Evolutionary conservation across 2,329 filamentous ascomycete species (phyloP).

Genomic region (Dactylonectria estremocensis): DNA sequence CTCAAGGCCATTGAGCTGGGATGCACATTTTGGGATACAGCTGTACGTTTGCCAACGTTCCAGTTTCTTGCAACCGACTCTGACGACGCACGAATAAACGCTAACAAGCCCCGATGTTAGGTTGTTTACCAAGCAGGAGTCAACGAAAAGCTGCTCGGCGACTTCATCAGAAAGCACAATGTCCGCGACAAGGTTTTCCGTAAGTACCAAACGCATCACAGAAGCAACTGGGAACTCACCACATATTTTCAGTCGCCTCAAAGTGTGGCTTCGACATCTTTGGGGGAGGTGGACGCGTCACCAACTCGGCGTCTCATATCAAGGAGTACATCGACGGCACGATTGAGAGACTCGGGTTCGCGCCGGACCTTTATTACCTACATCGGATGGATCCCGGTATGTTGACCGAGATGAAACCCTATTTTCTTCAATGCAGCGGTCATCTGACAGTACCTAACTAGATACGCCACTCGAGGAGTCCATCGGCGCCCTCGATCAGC

Average conservation of each 20-base stretch:
- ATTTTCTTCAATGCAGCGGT: no score
- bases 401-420: constrained; percentile 25
- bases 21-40: constrained; percentile 3
- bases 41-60: not conserved
- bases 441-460: constrained; percentile 9
- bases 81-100: no score
- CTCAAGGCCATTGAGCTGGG: not conserved
- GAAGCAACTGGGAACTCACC: not conserved
- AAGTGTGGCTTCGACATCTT: constrained; percentile 63
- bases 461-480: constrained; percentile 63
- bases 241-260: constrained; percentile 57
- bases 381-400: constrained; percentile 62
- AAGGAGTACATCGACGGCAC: constrained; percentile 65
- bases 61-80: not conserved
- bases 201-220: constrained; percentile 44
- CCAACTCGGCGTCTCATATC: constrained; percentile 63
- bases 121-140: constrained; percentile 63
- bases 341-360: constrained; percentile 63
- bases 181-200: constrained; percentile 64
- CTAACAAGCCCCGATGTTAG: constrained; percentile 47
- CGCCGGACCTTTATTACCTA: constrained; percentile 62
- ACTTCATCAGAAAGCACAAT: constrained; percentile 66
- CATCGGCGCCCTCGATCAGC: constrained; percentile 61
- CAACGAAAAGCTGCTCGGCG: constrained; percentile 65
- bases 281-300: constrained; percentile 51